These are phyloP conservation scores for Neurospora sublineolata DNA, from an alignment of 495 filamentous ascomycete species.

Conservation along the genomic window DNA sequence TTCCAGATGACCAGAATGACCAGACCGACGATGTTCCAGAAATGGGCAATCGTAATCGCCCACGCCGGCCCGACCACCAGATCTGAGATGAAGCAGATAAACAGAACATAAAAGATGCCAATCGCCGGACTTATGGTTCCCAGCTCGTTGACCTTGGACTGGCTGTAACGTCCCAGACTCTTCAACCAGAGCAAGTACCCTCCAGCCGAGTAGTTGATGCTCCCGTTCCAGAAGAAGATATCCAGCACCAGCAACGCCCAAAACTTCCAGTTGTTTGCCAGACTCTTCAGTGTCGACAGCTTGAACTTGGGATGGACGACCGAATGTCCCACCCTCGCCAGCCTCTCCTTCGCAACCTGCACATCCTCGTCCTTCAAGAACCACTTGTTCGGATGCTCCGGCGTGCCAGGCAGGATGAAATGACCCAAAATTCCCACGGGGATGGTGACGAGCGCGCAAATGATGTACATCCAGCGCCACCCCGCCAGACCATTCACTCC, in stretches of 20 bases:
- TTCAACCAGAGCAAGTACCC: slow-evolving; percentile 31
- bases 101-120: slow-evolving; percentile 35
- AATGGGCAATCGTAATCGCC: slow-evolving; percentile 23
- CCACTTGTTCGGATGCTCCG: slow-evolving; percentile 32
- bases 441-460: slow-evolving; percentile 38
- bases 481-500: slow-evolving; percentile 36
- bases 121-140: slow-evolving; percentile 25
- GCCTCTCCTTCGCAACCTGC: slow-evolving; percentile 20
- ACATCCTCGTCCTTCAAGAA: slow-evolving; percentile 32
- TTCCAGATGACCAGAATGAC: slow-evolving; percentile 29
- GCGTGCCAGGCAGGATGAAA: slow-evolving; percentile 30
- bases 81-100: slow-evolving; percentile 37
- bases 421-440: slow-evolving; percentile 36
- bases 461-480: slow-evolving; percentile 45
- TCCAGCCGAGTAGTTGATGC: slow-evolving; percentile 25
- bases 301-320: slow-evolving; percentile 15
- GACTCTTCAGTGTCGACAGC: slow-evolving; percentile 17
- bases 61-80: slow-evolving; percentile 24
- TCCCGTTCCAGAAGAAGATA: slow-evolving; percentile 40
- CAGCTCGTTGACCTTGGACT: slow-evolving; percentile 18
- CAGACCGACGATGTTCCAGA: slow-evolving; percentile 20
- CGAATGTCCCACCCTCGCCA: slow-evolving; percentile 25
- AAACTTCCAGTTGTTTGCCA: slow-evolving; percentile 18
- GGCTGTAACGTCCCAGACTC: slow-evolving; percentile 20
- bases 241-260: slow-evolving; percentile 35